Evolutionary conservation across 2,329 filamentous ascomycete species (phyloP).

Genomic region (Neoarthrinium moseri): DNA sequence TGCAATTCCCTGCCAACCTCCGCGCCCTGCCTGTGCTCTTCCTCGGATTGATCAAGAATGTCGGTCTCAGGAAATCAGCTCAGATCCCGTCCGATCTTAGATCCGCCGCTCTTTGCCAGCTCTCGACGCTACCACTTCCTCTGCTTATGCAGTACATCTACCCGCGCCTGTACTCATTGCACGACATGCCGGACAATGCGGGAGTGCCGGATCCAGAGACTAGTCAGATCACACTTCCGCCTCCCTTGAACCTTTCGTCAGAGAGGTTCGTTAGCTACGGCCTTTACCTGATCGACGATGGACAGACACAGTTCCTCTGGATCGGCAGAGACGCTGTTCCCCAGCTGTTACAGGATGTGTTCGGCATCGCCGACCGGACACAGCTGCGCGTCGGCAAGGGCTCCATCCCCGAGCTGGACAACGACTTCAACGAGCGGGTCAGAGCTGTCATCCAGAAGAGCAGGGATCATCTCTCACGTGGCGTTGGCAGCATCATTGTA

Average conservation of each 20-base stretch:
- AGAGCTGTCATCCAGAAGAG: slow-evolving; percentile 91
- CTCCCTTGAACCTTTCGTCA: slow-evolving; percentile 81
- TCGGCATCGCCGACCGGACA: slow-evolving; percentile 79
- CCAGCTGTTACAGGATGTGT: slow-evolving; percentile 84
- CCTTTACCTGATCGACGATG: slow-evolving; percentile 94
- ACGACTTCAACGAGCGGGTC: slow-evolving; percentile 94
- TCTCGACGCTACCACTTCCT: slow-evolving; percentile 91
- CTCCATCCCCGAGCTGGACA: slow-evolving; percentile 81
- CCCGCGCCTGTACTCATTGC: slow-evolving; percentile 78
- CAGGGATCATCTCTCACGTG: slow-evolving; percentile 79
- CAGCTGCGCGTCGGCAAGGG: slow-evolving; percentile 91
- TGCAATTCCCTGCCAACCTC: slow-evolving; percentile 93
- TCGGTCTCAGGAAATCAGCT: slow-evolving; percentile 86
- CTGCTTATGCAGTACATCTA: slow-evolving; percentile 93
- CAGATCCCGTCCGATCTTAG: slow-evolving; percentile 93
- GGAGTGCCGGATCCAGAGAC: slow-evolving; percentile 83
- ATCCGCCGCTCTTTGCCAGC: slow-evolving; percentile 84
- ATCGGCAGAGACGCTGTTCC: slow-evolving; percentile 90
- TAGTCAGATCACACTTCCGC: slow-evolving; percentile 85
- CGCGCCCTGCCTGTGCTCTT: slow-evolving; percentile 87
- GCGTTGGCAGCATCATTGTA: slow-evolving; percentile 88
- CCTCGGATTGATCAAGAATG: slow-evolving; percentile 92
- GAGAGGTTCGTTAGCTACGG: slow-evolving; percentile 86
- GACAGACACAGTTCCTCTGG: slow-evolving; percentile 97
- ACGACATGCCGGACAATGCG: slow-evolving; percentile 95